phyloP scores from a whole-genome alignment of 148 eudicot species.

The Rhododendron henanense region DNA sequence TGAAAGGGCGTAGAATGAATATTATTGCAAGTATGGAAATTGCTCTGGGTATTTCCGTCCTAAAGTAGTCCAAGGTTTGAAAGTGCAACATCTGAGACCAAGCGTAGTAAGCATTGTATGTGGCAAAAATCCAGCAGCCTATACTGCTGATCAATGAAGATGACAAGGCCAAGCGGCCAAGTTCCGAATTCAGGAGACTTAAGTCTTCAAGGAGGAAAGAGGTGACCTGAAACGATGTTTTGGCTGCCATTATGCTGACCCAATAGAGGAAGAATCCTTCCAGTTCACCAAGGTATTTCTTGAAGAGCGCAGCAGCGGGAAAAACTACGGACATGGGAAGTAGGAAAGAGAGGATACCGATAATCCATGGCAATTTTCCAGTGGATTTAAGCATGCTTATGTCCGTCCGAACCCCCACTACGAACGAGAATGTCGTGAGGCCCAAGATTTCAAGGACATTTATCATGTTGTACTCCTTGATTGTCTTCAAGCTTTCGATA shows the following conservation, averaged over 20 bases:
- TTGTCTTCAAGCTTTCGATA: neutral
- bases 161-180: neutral
- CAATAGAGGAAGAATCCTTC: neutral
- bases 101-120: neutral
- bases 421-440: neutral
- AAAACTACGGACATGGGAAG: neutral
- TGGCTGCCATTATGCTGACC: neutral
- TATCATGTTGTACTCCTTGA: neutral
- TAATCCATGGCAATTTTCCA: neutral
- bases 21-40: neutral
- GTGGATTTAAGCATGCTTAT: neutral
- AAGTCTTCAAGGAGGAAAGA: constrained; percentile 6
- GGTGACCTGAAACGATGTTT: neutral
- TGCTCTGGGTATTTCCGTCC: neutral
- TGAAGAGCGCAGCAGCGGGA: neutral
- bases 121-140: neutral
- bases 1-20: neutral
- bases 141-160: neutral
- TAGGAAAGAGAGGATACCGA: neutral
- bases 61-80: neutral
- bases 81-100: neutral
- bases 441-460: neutral
- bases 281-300: neutral
- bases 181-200: neutral
- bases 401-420: neutral